Base-by-base conservation (phyloP, 129 eudicot genomes). In the Deinandra increscens region DNA sequence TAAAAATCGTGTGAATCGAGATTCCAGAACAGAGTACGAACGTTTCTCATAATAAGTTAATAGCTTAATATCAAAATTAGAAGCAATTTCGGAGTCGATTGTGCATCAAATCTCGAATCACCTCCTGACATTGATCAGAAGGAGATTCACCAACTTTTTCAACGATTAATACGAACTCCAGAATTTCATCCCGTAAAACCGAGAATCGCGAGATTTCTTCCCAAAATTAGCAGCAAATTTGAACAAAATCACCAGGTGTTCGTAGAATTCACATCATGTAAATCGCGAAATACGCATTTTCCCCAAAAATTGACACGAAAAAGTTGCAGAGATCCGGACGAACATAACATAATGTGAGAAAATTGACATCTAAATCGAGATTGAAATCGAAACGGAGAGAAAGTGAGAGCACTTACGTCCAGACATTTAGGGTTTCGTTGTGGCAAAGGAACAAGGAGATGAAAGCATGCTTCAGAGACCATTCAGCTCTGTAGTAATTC, bases 381-480 rank as follows among this genome's bases (percentile, higher is more conserved):
- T 38, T 9, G 49, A 26, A 26, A 26, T 26, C 31, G 31, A 26
- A 3, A 26, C 3, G 1, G 31, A 26, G 31, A 26, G 31, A 62
- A 14, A n/a, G 23, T 0, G 36, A 60, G 64, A 68, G 26, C 0
- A 81, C 96, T 83, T 85, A 94, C 99, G 96, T 89, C 99, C 99
- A 94, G 22, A 94, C 86, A 46, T 94, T 94, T 20, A 94, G 86
- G 14, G 99, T 81, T 79, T 94, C 99, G 66, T 94, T 94, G 75
- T 94, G 99, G 79, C 87, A 89, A 44, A 80, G 84, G 71, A 94
- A 94, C 33, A 94, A 20, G 79, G 97, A 89, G 77, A 83, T 77
- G 58, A 94, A 76, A 13, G 99, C 99, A 67, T 89, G 81, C 46
- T 72, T 87, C 12, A 89, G 72, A 70, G 99, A 80, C 99, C 99